Conservation (phyloP, 768 basidiomycete species). For the Grammothele lineata region DNA sequence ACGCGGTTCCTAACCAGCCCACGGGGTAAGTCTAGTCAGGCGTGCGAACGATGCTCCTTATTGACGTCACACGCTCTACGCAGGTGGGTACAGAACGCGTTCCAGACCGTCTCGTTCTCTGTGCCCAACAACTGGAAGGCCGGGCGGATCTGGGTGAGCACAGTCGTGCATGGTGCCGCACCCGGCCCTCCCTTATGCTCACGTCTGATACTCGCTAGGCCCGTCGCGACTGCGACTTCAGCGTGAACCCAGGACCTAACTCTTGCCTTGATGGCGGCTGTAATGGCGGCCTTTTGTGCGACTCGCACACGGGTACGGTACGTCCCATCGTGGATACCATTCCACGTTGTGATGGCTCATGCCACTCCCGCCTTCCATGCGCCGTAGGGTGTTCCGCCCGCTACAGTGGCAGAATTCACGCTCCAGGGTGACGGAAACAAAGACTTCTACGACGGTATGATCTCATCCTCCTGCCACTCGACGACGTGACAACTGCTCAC, state of each 20-base stretch:
- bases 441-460: slow-evolving; percentile 33
- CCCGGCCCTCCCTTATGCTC: too few relatives aligned
- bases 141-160: slow-evolving; percentile 39
- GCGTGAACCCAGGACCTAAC: slow-evolving; percentile 19
- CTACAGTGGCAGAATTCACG: slow-evolving; percentile 34
- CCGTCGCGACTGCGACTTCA: slow-evolving; percentile 37
- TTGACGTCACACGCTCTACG: too few relatives aligned
- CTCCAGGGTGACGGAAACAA: slow-evolving; percentile 18
- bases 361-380: not conserved
- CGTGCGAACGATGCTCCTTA: not conserved
- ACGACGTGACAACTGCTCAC: too few relatives aligned
- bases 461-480: too few relatives aligned
- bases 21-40: slow-evolving; percentile 26
- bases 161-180: not conserved
- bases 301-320: slow-evolving; percentile 33
- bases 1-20: slow-evolving; percentile 22
- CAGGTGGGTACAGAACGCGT: slow-evolving; percentile 28
- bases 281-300: slow-evolving; percentile 36
- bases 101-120: slow-evolving; percentile 25
- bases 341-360: too few relatives aligned
- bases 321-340: slow-evolving; percentile 4
- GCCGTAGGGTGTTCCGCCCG: slow-evolving; percentile 30
- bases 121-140: slow-evolving; percentile 39
- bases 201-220: slow-evolving; percentile 19
- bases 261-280: slow-evolving; percentile 36